Conservation (phyloP, 306 rosid genomes). For the Ziziphus jujuba region DNA sequence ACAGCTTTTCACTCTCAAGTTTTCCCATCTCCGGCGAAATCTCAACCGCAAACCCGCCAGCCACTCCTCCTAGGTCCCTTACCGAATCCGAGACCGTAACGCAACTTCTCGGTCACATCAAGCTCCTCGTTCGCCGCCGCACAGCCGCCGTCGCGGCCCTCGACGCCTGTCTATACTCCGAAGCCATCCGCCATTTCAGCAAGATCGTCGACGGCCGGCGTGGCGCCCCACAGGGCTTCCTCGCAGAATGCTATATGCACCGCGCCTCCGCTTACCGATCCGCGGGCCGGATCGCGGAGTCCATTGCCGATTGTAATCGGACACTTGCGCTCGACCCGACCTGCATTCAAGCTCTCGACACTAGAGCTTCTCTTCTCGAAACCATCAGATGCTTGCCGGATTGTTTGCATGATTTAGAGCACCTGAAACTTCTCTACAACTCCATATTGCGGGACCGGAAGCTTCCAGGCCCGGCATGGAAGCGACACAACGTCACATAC, state of each 20-base stretch:
- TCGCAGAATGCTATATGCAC: conserved; percentile 84
- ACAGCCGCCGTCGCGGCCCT: conserved; percentile 87
- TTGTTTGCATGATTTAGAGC: conserved; percentile 86
- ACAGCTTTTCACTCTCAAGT: conserved; percentile 60
- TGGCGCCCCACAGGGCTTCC: conserved; percentile 82
- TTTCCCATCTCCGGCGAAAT: conserved; percentile 36
- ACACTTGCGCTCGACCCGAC: conserved; percentile 75
- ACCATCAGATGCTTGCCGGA: conserved; percentile 80
- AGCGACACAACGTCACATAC: conserved; percentile 74
- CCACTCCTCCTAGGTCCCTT: conserved; percentile 46
- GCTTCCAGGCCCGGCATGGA: conserved; percentile 91
- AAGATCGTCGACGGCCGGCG: conserved; percentile 95
- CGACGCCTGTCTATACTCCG: conserved; percentile 76
- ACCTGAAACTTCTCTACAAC: conserved; percentile 83
- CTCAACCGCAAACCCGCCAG: conserved; percentile 33
- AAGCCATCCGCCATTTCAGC: conserved; percentile 89
- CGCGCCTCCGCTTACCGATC: conserved; percentile 69
- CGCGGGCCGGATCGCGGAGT: conserved; percentile 75
- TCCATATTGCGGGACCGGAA: conserved; percentile 76
- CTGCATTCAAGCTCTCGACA: conserved; percentile 82
- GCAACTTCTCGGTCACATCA: conserved; percentile 74
- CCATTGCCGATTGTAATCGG: conserved; percentile 89
- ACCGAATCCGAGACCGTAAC: conserved; percentile 55
- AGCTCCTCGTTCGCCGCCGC: conserved; percentile 78
- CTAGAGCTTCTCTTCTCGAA: conserved; percentile 78